Evolutionary conservation across 2,329 filamentous ascomycete genomes (phyloP).

Genomic region (Arthrocladium fulminans): DNA sequence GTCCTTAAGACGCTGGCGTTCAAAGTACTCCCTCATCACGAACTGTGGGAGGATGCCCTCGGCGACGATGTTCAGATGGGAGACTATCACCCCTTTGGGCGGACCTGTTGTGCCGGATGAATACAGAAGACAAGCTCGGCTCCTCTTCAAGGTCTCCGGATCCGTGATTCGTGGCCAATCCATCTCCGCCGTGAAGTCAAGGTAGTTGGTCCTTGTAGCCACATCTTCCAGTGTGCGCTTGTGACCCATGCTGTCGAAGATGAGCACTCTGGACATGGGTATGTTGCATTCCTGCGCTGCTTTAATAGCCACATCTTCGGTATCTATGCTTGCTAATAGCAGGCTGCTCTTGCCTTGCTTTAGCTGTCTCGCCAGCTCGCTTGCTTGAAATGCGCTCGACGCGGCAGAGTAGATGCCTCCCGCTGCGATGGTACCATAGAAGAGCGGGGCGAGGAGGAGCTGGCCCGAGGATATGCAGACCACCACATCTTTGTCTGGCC

Average conservation of each 20-base stretch:
- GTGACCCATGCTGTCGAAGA: conserved; percentile 38
- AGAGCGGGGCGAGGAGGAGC: conserved; percentile 44
- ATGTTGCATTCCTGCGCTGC: conserved; percentile 45
- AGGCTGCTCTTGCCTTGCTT: conserved; percentile 24
- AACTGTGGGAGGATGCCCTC: conserved; percentile 28
- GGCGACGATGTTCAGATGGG: conserved; percentile 35
- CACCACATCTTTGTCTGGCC: conserved; percentile 46
- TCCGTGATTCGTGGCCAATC: conserved; percentile 50
- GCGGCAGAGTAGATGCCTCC: conserved; percentile 48
- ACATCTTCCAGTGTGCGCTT: conserved; percentile 27
- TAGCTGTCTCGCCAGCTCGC: conserved; percentile 24
- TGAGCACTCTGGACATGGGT: conserved; percentile 39
- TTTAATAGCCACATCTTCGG: conserved; percentile 40
- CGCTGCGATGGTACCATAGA: conserved; percentile 51
- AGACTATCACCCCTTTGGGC: conserved; percentile 22
- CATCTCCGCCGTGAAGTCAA: conserved; percentile 26
- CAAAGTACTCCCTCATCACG: conserved; percentile 21
- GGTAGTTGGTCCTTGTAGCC: conserved; percentile 8
- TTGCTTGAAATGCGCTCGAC: conserved; percentile 14
- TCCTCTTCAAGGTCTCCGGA: conserved; percentile 36
- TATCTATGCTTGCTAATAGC: conserved; percentile 41
- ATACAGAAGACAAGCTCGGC: conserved; percentile 31
- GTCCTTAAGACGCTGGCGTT: conserved; percentile 25
- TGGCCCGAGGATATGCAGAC: conserved; percentile 51
- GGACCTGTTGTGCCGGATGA: conserved; percentile 27